Conservation (phyloP, 1,284 basidiomycete species). For the Ceratobasidium sp. region DNA sequence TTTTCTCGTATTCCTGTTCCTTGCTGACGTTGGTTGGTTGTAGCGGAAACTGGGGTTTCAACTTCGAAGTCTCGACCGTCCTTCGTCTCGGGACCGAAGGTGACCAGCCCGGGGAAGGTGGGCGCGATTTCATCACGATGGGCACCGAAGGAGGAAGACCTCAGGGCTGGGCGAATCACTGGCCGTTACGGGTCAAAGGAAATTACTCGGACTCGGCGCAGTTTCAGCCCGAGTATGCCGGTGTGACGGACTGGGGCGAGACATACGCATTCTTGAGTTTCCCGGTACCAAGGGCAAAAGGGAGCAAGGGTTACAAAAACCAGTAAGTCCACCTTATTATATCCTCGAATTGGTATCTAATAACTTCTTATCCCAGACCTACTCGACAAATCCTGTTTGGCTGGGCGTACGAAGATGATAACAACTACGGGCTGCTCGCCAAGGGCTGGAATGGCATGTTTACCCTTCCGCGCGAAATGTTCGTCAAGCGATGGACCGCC, state of each 20-base stretch:
- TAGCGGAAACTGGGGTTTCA: slow-evolving; percentile 43
- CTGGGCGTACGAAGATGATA: slow-evolving; percentile 40
- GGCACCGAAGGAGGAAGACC: slow-evolving; percentile 41
- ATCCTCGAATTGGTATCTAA: neutral
- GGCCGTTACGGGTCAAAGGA: slow-evolving; percentile 34
- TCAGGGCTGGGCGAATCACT: slow-evolving; percentile 38
- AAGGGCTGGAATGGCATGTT: slow-evolving; percentile 43
- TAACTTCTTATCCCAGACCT: neutral
- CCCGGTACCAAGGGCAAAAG: slow-evolving; percentile 24
- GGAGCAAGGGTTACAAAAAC: slow-evolving; percentile 39
- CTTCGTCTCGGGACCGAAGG: slow-evolving; percentile 41
- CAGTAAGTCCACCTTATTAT: slow-evolving; percentile 25
- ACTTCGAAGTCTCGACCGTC: slow-evolving; percentile 42
- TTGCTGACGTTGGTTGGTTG: neutral
- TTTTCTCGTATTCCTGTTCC: neutral
- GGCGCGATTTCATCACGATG: slow-evolving; percentile 40
- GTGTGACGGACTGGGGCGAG: slow-evolving; percentile 42
- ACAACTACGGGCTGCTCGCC: slow-evolving; percentile 42
- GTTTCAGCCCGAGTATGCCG: slow-evolving; percentile 29
- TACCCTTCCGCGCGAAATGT: slow-evolving; percentile 44
- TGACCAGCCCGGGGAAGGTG: slow-evolving; percentile 35
- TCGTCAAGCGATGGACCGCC: slow-evolving; percentile 33
- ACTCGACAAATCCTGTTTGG: slow-evolving; percentile 41
- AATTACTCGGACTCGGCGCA: slow-evolving; percentile 26
- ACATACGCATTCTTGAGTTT: slow-evolving; percentile 44